Evolutionary conservation across 306 rosid genomes (phyloP).

Genomic region (Fragaria ananassa): DNA sequence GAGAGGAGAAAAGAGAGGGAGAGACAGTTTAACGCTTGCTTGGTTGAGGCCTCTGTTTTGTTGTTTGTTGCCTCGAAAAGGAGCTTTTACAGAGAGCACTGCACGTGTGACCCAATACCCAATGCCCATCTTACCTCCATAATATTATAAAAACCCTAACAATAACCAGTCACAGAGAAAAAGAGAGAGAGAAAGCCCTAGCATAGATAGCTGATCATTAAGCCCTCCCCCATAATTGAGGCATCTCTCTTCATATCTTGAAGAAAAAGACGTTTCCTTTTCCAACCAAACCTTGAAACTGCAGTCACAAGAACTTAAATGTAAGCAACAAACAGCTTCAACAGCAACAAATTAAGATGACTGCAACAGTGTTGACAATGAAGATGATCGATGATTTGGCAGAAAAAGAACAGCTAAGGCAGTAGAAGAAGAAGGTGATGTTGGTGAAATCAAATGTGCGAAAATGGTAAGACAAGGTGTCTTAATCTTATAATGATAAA

Average conservation of each 20-base stretch:
- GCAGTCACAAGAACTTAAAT: neutral
- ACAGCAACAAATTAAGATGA: neutral
- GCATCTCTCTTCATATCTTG: slow-evolving; percentile 2
- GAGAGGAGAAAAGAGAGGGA: neutral
- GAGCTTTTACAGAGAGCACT: slow-evolving; percentile 47
- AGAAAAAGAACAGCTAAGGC: neutral
- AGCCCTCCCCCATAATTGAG: neutral
- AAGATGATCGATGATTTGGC: neutral
- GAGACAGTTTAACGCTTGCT: slow-evolving; percentile 34
- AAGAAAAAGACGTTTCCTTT: neutral
- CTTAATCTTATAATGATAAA: neutral
- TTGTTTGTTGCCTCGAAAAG: slow-evolving; percentile 88
- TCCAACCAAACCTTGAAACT: slow-evolving; percentile 4
- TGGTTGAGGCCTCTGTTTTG: slow-evolving; percentile 42
- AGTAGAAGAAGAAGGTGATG: neutral
- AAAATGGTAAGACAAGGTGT: neutral
- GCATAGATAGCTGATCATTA: neutral
- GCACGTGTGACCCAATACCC: slow-evolving; percentile 97
- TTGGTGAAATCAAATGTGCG: neutral
- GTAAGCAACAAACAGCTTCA: slow-evolving; percentile 1
- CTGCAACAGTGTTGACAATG: neutral
- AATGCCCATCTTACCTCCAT: slow-evolving; percentile 37
- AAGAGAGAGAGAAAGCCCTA: slow-evolving; percentile 24
- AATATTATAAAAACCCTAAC: slow-evolving; percentile 51
- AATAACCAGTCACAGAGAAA: slow-evolving; percentile 38